Percentiles rank a stretch among this genome's conserved stretches.
phyloP scores from a whole-genome alignment of 495 filamentous ascomycete genomes.

The Penicillium daleae region DNA sequence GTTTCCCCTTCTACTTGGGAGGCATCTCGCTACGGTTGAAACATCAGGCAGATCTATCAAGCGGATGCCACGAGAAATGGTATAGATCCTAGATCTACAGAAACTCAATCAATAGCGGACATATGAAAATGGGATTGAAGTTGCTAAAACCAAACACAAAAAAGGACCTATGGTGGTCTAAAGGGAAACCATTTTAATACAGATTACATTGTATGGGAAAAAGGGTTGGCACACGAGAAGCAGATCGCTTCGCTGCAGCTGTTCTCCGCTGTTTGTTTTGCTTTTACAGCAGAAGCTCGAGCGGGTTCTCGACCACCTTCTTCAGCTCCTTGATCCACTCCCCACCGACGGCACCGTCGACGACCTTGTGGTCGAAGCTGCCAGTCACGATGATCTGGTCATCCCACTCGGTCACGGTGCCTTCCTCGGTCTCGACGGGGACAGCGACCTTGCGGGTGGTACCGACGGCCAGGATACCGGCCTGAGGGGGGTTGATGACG shows the following conservation, averaged over 20 bases:
- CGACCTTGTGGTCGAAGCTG: slow-evolving; percentile 97
- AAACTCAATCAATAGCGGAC: slow-evolving; percentile 8
- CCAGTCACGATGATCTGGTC: slow-evolving; percentile 93
- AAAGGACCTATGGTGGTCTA: slow-evolving; percentile 38
- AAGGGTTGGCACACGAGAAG: slow-evolving; percentile 6
- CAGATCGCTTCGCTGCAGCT: background rate
- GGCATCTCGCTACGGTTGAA: background rate
- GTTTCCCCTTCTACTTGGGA: too few species aligned
- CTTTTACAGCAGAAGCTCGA: slow-evolving; percentile 84
- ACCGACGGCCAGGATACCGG: slow-evolving; percentile 92
- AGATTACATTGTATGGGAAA: slow-evolving; percentile 38
- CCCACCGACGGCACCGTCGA: slow-evolving; percentile 90
- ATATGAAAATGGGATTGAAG: slow-evolving; percentile 38
- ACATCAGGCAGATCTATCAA: background rate
- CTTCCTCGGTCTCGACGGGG: slow-evolving; percentile 82
- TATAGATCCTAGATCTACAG: too few species aligned
- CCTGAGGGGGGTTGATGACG: slow-evolving; percentile 98
- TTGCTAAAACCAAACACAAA: slow-evolving; percentile 43
- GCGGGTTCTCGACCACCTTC: slow-evolving; percentile 94
- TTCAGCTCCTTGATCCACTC: slow-evolving; percentile 98
- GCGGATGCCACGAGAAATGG: background rate
- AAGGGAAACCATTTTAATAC: slow-evolving; percentile 48
- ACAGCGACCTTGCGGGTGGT: slow-evolving; percentile 93
- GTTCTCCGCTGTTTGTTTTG: background rate
- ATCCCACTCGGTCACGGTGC: slow-evolving; percentile 84